Evolutionary conservation across 2,329 filamentous ascomycete genomes (phyloP).

Genomic region (Zarea fungicola): DNA sequence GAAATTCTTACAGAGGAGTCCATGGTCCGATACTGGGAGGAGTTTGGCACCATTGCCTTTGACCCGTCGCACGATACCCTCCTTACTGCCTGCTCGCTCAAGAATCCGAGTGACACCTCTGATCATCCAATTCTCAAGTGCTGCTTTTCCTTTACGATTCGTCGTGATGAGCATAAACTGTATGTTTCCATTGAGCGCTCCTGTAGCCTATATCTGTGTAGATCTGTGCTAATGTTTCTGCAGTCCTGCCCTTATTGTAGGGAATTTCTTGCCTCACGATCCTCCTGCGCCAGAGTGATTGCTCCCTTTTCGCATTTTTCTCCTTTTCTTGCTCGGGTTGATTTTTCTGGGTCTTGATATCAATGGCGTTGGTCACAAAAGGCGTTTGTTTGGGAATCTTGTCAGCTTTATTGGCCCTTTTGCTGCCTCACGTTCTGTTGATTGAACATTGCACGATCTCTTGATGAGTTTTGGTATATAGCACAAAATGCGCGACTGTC

Average conservation of each 20-base stretch:
- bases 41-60: conserved; percentile 96
- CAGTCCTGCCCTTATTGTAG: conserved; percentile 90
- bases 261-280: conserved; percentile 91
- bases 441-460: too few relatives aligned
- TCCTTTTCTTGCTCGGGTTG: too few relatives aligned
- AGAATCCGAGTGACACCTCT: conserved; percentile 67
- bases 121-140: conserved; percentile 75
- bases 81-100: conserved; percentile 85
- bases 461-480: too few relatives aligned
- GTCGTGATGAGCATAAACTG: conserved; percentile 94
- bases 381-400: too few relatives aligned
- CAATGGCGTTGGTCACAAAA: not conserved
- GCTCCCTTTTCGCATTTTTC: not conserved
- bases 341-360: not conserved
- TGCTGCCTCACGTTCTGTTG: too few relatives aligned
- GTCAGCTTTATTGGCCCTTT: too few relatives aligned
- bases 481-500: too few relatives aligned
- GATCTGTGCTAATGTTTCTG: conserved; percentile 31
- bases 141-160: conserved; percentile 96
- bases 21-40: conserved; percentile 96
- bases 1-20: conserved; percentile 95
- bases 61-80: conserved; percentile 91
- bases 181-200: conserved; percentile 47
- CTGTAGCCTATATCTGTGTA: not conserved
- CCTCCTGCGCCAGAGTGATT: conserved; percentile 32